Base-by-base conservation (phyloP, 805 yeast species). In the Candida dajiaensis region DNA sequence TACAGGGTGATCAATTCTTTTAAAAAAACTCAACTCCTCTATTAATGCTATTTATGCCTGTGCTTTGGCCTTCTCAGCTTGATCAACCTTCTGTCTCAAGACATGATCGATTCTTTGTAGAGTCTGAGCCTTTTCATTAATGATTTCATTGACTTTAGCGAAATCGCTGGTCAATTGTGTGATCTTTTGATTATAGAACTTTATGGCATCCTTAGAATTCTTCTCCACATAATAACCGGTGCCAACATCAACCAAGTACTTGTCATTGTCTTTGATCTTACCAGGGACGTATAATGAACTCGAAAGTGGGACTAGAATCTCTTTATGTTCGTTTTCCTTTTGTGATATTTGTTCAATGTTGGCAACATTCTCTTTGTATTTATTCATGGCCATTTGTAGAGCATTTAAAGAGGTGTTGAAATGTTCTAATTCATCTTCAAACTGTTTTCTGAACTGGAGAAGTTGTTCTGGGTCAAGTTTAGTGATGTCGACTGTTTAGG, bases 171-270 rank as follows among this genome's bases (percentile, higher is more conserved):
- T 79, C 57, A 92, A 68, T 52, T 92, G 90, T 22, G 69, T 69
- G 47, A 89, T 78, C 65, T 94, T 89, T 47, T 71, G 74, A 49
- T 82, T 77, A 64, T 88, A 92, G 58, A 89, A 92, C 45, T 63
- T 65, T 50, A 78, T 70, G 2, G 97, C 84, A 41, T 85, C 89
- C 8, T 69, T 68, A 0, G 79, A 77, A 42, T 65, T 65, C 66
- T 94, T 94, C 61, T 89, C 96, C 16, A 89, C 90, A 62, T 77
- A 94, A 63, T 94, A 94, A 3, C 98, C 98, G 0, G 99, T 94
- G 31, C 99, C 99, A 22, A 94, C 83, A 62, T 94, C 99, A 10
- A 94, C 96, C 62, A 94, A 71, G 57, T 84, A 94, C 48, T 76
- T 80, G 49, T 82, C 76, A 43, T 75, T 75, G 48, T 84, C 79